phyloP scores from a whole-genome alignment of 257 asterid species.

The Plantago major region DNA sequence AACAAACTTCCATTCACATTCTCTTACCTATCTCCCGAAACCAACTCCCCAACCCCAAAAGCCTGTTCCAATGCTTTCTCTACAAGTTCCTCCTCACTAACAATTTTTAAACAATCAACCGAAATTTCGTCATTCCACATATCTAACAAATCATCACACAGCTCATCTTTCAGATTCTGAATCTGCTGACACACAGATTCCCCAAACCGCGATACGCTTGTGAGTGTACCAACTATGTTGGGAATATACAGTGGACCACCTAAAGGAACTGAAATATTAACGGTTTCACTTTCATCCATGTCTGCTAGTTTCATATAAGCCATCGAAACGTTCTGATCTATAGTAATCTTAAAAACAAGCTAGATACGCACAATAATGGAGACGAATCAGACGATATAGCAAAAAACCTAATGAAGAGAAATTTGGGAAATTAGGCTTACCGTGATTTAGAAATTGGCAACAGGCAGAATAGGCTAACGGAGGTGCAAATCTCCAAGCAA shows the following conservation, averaged over 20 bases:
- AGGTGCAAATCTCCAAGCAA: no score
- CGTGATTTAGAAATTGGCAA: no score
- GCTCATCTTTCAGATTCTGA: conserved; percentile 57
- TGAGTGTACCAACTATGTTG: conserved; percentile 59
- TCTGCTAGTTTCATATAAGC: no score
- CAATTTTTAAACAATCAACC: conserved; percentile 73
- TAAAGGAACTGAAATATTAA: conserved; percentile 51
- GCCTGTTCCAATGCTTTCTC: conserved; percentile 77
- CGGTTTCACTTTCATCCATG: no score
- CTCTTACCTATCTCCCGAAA: conserved; percentile 31
- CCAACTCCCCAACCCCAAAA: conserved; percentile 47
- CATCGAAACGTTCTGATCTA: no score
- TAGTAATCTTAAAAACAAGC: no score
- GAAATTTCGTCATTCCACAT: conserved; percentile 47
- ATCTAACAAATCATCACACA: conserved; percentile 34
- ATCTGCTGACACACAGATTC: conserved; percentile 45
- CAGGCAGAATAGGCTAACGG: no score
- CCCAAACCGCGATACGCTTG: conserved; percentile 57
- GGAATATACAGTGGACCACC: conserved; percentile 72
- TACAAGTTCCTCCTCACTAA: conserved; percentile 74
- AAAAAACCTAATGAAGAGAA: no score
- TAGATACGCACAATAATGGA: no score
- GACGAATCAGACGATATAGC: no score
- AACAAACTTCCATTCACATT: conserved; percentile 32
- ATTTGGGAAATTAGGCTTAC: no score